Base-by-base conservation (phyloP, 768 basidiomycete species). In the Zangia roseola region DNA sequence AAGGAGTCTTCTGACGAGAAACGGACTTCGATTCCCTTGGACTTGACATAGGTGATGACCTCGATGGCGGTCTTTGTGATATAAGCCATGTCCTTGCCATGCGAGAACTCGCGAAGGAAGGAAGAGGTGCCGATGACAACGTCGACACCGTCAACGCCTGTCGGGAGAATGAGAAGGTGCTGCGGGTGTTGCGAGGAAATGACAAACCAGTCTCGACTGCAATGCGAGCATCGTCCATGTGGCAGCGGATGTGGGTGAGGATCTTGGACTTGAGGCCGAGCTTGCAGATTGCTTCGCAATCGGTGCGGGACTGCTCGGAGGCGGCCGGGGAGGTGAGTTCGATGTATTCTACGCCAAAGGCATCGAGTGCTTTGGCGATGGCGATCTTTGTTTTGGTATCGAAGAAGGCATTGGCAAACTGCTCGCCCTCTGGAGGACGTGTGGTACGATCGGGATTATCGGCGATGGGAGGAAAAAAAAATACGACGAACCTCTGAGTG, bases 1-100 rank as follows among this genome's bases (percentile, higher is more conserved):
- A 99, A 99, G 17, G 94, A 97, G 69, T 99, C 97, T 71, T 99
- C 97, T 24, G 95, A 94, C 5, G 97, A 98, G 82, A 99, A 99
- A 51, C 97, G 93, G 67, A 99, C 92, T 75, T 99, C 97, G 63
- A 99, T 95, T 52, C 87, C 88, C 88, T 97, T 99, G 76, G 90
- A 94, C 81, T 99, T 99, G 81, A 99, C 95, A 61, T 88, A 99
- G 61, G 95, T 83, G 73, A 99, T 99, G 59, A 99, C 97, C 70
- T 97, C 94, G 61, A 97, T 93, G 52, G 95, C 95, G 33, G 92
- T 89, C 75, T 94, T 97, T 77, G 95, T 95, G 76, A 99, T 99
- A 75, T 97, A 99, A 39, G 91, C 75, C 92, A 99, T 99, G 71
- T 98, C 97, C 82, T 98, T 99, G 64, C 97, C 97, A 69, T 99